Conservation (phyloP, 768 basidiomycete genomes). For the Termitomyces eurrhizus region DNA sequence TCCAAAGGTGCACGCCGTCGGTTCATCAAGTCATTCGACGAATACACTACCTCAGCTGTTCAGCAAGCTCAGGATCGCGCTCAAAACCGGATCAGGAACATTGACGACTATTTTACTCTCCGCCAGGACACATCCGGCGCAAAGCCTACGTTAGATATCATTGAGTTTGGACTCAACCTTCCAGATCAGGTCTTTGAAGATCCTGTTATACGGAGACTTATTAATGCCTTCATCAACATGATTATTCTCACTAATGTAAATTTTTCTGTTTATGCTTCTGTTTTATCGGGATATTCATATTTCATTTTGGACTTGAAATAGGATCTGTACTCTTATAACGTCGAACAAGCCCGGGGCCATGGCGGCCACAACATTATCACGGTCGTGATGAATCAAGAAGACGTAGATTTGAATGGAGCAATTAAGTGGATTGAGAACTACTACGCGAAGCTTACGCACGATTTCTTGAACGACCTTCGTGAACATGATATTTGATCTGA, state of each 20-base stretch:
- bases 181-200: neutral
- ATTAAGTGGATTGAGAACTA: no score
- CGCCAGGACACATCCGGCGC: neutral
- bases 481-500: no score
- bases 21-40: neutral
- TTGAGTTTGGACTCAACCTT: neutral
- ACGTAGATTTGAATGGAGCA: no score
- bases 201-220: neutral
- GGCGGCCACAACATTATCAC: no score
- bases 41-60: neutral
- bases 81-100: neutral
- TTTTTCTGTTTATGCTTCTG: neutral
- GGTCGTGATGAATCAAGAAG: no score
- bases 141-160: neutral
- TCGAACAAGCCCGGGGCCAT: no score
- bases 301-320: neutral
- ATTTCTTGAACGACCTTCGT: no score
- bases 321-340: neutral
- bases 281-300: no score
- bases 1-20: neutral
- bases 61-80: neutral
- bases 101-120: neutral
- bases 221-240: neutral
- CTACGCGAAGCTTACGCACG: no score
- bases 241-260: neutral